Evolutionary conservation across 306 rosid genomes (phyloP).

Genomic region (Arachis stenosperma): DNA sequence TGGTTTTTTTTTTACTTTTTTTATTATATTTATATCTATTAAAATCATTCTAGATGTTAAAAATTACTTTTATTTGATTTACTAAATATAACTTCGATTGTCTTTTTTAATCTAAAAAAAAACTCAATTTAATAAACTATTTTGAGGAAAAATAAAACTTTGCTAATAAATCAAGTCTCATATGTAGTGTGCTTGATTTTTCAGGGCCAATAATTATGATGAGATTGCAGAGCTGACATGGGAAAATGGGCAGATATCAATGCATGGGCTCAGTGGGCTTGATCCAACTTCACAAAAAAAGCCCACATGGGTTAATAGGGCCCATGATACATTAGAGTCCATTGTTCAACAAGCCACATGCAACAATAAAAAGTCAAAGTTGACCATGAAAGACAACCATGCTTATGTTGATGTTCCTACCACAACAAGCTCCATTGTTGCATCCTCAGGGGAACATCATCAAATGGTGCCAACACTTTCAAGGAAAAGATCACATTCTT

Average conservation of each 20-base stretch:
- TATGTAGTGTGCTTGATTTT: not conserved
- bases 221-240: constrained; percentile 58
- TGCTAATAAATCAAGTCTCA: no score
- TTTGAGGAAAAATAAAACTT: no score
- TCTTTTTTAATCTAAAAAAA: no score
- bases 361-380: constrained; percentile 39
- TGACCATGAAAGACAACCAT: not conserved
- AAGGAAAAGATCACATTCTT: constrained; percentile 44
- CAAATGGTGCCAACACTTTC: not conserved
- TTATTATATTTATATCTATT: no score
- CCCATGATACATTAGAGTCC: constrained; percentile 66
- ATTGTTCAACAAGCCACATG: constrained; percentile 63
- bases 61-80: no score
- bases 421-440: constrained; percentile 24
- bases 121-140: no score
- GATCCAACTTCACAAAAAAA: constrained; percentile 35
- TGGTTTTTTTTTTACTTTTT: no score
- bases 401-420: constrained; percentile 11
- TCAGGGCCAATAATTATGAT: constrained; percentile 51
- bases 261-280: constrained; percentile 60
- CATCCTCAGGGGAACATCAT: constrained; percentile 35
- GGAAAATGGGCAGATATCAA: constrained; percentile 60
- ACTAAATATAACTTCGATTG: no score
- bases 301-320: constrained; percentile 50
- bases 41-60: no score